These are phyloP conservation scores for Diplocarpon rosae DNA, from an alignment of 2,329 filamentous ascomycete genomes.

Conservation along the genomic window DNA sequence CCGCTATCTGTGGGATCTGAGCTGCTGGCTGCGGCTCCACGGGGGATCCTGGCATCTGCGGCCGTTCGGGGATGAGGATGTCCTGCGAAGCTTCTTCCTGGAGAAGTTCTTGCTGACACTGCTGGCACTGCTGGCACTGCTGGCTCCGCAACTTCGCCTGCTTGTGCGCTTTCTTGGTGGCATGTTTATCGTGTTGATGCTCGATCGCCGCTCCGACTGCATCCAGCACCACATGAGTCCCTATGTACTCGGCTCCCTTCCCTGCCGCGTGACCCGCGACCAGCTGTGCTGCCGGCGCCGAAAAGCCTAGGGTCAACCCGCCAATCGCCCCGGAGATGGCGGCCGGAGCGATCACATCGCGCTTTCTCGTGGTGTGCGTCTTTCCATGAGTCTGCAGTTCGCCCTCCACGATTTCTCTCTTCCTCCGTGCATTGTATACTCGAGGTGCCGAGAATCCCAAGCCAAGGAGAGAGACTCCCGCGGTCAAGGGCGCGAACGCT, in stretches of 20 bases:
- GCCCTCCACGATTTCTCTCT: slow-evolving; percentile 32
- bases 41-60: slow-evolving; percentile 3
- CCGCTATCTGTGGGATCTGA: background rate
- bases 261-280: slow-evolving; percentile 29
- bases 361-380: slow-evolving; percentile 31
- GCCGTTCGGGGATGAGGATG: too few relatives aligned
- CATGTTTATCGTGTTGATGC: slow-evolving; percentile 28
- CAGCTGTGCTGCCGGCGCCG: slow-evolving; percentile 28
- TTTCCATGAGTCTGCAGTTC: slow-evolving; percentile 28
- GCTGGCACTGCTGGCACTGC: too few relatives aligned
- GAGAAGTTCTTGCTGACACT: too few relatives aligned
- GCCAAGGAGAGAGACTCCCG: slow-evolving; percentile 31
- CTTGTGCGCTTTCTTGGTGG: slow-evolving; percentile 28
- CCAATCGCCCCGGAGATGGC: slow-evolving; percentile 30
- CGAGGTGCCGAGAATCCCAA: slow-evolving; percentile 31
- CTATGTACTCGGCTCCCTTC: slow-evolving; percentile 29
- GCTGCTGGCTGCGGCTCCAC: background rate
- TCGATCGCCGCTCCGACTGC: slow-evolving; percentile 29
- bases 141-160: slow-evolving; percentile 25
- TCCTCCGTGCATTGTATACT: slow-evolving; percentile 33
- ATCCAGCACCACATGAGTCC: slow-evolving; percentile 30
- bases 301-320: slow-evolving; percentile 30
- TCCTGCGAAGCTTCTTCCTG: too few relatives aligned
- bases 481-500: slow-evolving; percentile 30
- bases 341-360: slow-evolving; percentile 32